A percentile compares a stretch with the other conserved stretches of the same genome.
Conservation (phyloP, 208 protist species). For the Strigomonas culicis region DNA sequence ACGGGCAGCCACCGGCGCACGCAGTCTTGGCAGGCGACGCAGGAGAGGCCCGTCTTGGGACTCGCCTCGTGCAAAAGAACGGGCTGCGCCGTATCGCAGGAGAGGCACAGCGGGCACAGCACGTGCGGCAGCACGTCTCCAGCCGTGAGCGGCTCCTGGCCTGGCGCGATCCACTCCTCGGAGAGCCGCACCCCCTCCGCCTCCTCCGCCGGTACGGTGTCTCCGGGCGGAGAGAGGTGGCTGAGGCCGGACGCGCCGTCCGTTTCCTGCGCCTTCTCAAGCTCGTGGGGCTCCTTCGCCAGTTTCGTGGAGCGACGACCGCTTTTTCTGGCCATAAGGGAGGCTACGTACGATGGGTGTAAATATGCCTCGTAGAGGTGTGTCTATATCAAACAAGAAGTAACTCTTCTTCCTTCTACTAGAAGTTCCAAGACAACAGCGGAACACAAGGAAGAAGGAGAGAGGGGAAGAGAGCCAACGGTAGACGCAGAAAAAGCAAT, state of each 20-base stretch:
- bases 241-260: no score
- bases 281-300: background rate
- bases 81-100: background rate
- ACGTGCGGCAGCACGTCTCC: background rate
- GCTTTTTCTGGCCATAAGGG: background rate
- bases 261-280: no score
- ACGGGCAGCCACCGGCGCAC: conserved; percentile 21
- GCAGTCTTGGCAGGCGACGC: conserved; percentile 36
- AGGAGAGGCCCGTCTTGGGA: conserved; percentile 4
- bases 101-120: background rate
- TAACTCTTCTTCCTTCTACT: background rate
- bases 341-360: background rate
- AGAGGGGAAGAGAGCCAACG: background rate
- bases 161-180: conserved; percentile 2
- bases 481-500: background rate
- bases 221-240: no score
- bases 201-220: background rate
- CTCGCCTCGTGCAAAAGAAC: conserved; percentile 2
- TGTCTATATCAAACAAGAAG: background rate
- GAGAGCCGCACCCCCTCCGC: background rate
- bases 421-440: background rate
- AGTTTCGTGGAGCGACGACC: background rate
- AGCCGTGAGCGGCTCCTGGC: background rate
- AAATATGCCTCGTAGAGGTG: background rate
- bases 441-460: background rate